Evolutionary conservation across 1,284 basidiomycete genomes (phyloP), one percentile per base, ranked within the genome.

Genomic region (Pholiota adiposa): DNA sequence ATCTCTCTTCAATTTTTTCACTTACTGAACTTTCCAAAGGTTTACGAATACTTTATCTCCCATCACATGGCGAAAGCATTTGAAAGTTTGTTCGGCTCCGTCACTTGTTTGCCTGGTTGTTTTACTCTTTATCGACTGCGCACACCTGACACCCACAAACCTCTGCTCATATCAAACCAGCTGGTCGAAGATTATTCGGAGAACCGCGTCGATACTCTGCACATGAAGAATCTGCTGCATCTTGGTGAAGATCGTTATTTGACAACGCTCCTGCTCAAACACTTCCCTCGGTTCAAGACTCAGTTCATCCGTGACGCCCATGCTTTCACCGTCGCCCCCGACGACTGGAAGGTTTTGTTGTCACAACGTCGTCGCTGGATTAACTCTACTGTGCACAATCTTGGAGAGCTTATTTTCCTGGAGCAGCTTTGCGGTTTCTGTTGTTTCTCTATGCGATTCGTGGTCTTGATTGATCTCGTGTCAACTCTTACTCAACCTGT

Each of bases 321-420:
- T 72, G 96, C 96, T 1, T 93, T 83, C 72, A 97, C 94, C 0
- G 92, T 97, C 29, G 94, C 95, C 5, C 95, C 95, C 0, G 93
- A 94, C 68, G 90, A 94, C 68, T 98, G 95, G 94, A 90, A 90
- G 72, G 90, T 99, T 48, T 77, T 99, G 65, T 80, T 99, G n/a
- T 97, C 95, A 9, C 97, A 99, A 75, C 89, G 96, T 79, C 92
- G 96, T 79, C 91, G 96, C 69, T 99, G 97, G 97, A 99, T 99
- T 79, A 99, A 99, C 80, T 98, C 96, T 38, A 99, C 97, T 0
- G 89, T 99, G 31, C 97, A 99, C 80, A 99, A 99, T 74, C 79
- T 99, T 62, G 93, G 89, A 52, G 97, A 98, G 74, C 83, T 99
- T 38, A 81, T 98, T 63, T 94, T 94, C 79, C 79, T 98, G 69